Conservation (phyloP, 2,329 filamentous ascomycete species). For the Penicillium sp. region DNA sequence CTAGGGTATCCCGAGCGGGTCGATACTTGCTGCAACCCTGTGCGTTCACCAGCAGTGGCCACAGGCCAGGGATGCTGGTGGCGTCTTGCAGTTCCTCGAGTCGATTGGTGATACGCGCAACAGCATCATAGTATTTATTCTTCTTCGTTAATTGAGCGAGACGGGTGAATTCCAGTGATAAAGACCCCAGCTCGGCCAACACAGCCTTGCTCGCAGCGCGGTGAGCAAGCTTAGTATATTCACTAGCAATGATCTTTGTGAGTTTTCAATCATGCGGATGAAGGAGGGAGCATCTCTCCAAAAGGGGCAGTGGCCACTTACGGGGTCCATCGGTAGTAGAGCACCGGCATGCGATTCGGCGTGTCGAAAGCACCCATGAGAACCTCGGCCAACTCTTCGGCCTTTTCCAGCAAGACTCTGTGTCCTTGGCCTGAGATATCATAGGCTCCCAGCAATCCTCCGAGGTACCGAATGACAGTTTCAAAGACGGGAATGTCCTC, state of each 20-base stretch:
- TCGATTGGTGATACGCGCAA: slow-evolving; percentile 77
- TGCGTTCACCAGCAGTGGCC: slow-evolving; percentile 70
- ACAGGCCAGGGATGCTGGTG: slow-evolving; percentile 70
- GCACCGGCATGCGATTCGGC: slow-evolving; percentile 83
- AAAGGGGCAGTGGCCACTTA: slow-evolving; percentile 27
- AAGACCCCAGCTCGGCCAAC: slow-evolving; percentile 66
- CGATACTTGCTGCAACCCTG: slow-evolving; percentile 62
- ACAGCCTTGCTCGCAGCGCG: slow-evolving; percentile 53
- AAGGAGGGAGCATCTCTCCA: too few relatives aligned
- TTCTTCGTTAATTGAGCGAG: slow-evolving; percentile 78
- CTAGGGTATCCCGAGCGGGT: slow-evolving; percentile 10
- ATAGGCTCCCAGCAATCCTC: slow-evolving; percentile 77
- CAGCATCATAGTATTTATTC: slow-evolving; percentile 80
- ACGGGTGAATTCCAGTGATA: slow-evolving; percentile 83
- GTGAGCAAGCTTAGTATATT: slow-evolving; percentile 57
- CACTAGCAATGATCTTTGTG: slow-evolving; percentile 17
- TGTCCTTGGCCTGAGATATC: slow-evolving; percentile 72
- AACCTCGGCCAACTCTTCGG: slow-evolving; percentile 71
- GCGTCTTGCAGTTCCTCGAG: slow-evolving; percentile 67
- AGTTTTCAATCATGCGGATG: neutral
- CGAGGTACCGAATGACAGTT: slow-evolving; percentile 84
- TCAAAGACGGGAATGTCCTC: slow-evolving; percentile 82
- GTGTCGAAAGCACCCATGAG: slow-evolving; percentile 83
- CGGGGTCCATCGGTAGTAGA: slow-evolving; percentile 74
- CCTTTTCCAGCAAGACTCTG: slow-evolving; percentile 66